A percentile compares a stretch with the other conserved stretches of the same genome.
Conservation (phyloP, 2,329 filamentous ascomycete genomes). For the Ceratocystis harringtonii region DNA sequence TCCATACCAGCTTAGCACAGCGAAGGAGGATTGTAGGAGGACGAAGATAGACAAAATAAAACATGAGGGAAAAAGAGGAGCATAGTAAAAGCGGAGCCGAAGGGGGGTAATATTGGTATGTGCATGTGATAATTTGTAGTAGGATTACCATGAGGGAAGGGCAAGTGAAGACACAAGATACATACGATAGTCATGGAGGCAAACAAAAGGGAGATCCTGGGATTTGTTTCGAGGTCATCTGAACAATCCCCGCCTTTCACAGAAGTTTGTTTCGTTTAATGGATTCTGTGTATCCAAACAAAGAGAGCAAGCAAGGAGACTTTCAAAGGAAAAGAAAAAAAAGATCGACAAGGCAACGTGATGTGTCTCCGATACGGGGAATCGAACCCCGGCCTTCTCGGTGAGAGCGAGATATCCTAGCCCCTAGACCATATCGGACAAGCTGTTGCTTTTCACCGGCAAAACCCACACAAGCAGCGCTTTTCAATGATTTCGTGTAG, state of each 20-base stretch:
- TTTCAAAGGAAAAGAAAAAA: background rate
- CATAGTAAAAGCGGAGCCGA: too few relatives aligned
- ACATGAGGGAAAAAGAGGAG: too few relatives aligned
- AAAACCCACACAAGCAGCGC: background rate
- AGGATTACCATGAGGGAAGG: too few relatives aligned
- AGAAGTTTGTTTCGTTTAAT: background rate
- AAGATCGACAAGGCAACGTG: background rate
- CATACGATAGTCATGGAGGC: too few relatives aligned
- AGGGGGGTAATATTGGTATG: too few relatives aligned
- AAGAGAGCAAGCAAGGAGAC: background rate
- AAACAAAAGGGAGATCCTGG: too few relatives aligned
- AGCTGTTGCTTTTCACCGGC: background rate
- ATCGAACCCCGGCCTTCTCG: slow-evolving; percentile 20
- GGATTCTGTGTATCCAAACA: background rate
- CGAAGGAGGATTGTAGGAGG: too few relatives aligned
- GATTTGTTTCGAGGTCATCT: slow-evolving; percentile 1
- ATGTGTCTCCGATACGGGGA: slow-evolving; percentile 19
- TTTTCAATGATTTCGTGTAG: too few relatives aligned
- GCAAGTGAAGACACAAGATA: too few relatives aligned
- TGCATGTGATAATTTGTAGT: too few relatives aligned
- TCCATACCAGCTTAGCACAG: too few relatives aligned
- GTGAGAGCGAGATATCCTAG: slow-evolving; percentile 14
- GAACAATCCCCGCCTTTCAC: background rate
- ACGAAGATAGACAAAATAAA: too few relatives aligned
- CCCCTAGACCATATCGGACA: slow-evolving; percentile 15